Conservation (phyloP, 257 asterid genomes). For the Capsicum baccatum region DNA sequence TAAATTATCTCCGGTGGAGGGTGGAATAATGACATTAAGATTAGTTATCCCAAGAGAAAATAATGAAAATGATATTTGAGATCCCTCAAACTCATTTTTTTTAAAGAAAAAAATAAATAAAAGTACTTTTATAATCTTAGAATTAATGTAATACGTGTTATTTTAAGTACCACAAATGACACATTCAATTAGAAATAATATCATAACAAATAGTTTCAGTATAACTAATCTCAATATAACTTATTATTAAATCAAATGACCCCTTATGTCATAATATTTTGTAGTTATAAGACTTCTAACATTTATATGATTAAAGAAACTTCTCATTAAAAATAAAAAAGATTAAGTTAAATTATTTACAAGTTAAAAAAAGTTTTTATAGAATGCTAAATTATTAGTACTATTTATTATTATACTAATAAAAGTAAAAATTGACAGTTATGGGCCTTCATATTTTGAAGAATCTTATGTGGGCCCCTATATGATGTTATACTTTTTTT, state of each 20-base stretch:
- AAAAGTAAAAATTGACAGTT: neutral
- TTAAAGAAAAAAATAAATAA: too few species aligned
- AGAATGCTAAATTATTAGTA: neutral
- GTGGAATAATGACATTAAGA: too few species aligned
- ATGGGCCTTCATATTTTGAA: slow-evolving; percentile 3
- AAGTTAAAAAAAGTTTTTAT: neutral
- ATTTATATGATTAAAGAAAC: neutral
- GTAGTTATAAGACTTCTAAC: neutral
- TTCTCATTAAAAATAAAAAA: neutral
- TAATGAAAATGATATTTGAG: neutral
- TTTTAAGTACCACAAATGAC: neutral
- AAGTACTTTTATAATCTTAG: neutral
- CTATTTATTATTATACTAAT: neutral
- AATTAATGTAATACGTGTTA: neutral
- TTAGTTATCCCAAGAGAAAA: too few species aligned
- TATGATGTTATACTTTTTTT: slow-evolving; percentile 7
- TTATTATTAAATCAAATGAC: neutral
- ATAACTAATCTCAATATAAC: neutral
- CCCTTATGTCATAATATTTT: neutral
- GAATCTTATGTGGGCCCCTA: slow-evolving; percentile 38
- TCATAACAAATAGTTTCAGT: too few species aligned
- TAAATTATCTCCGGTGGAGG: too few species aligned
- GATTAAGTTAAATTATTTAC: neutral
- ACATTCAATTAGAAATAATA: neutral
- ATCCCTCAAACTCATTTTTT: neutral